Base-by-base conservation (phyloP, 495 filamentous ascomycete species). In the Talaromyces adpressus region DNA sequence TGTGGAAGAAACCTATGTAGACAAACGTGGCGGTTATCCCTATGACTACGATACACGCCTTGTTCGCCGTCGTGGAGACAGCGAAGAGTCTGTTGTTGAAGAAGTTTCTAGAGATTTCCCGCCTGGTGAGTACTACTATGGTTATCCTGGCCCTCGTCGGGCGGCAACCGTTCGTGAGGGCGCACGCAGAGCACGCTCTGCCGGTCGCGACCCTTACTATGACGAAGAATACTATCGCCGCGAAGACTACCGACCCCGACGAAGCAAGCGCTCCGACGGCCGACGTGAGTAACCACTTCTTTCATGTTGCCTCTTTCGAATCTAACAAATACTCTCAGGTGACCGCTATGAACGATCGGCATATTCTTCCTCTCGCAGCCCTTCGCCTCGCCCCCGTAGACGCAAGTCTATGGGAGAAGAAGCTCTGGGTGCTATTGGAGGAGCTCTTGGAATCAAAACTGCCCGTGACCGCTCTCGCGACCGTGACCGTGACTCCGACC, bases 351-450 rank as follows among this genome's bases (percentile, higher is more conserved):
- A 69, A 34, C 76, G 69, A 62, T 75, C 74, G 5, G 70, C 72
- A 54, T 70, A 68, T 60, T 75, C 73, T 56, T 77, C 79, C 12
- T 70, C 72, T 7, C 62, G 62, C 47, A 79, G 76, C 65, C 75
- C 69, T 32, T 81, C 77, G 45, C 79, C 78, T 6, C 70, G 67
- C 9, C 78, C 76, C 30, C 69, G 74, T 23, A 66, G 85, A 77
- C 75, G 86, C 72, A 93, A 91, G 74, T 91, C 89, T 54, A 76
- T 91, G 61, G 82, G 89, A 53, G 89, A 92, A 71, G 83, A 84
- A 66, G 89, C 88, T 8, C 75, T 91, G 4, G 85, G 82, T 57
- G 77, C 75, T 30, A 78, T 90, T 12, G 89, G 89, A 36, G 85
- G 82, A 56, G 79, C 73, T 27, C 77, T 89, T 12, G 89, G 89